Conservation (phyloP, 2,329 filamentous ascomycete species). For the Xylariaceae sp. region DNA sequence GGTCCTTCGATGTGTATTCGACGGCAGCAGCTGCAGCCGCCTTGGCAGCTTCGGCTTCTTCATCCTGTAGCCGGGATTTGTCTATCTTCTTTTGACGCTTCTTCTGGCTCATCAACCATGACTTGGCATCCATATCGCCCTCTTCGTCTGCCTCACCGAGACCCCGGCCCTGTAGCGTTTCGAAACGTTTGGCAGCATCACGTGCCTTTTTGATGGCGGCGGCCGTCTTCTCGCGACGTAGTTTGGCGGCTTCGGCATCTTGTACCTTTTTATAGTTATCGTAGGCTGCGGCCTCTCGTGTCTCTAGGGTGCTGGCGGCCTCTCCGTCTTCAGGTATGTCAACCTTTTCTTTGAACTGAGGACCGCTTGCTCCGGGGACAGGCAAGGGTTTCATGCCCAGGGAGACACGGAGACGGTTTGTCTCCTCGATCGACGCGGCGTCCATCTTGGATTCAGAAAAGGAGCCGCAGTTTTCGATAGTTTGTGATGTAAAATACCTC, state of each 20-base stretch:
- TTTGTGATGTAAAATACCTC: not conserved
- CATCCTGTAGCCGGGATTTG: slow-evolving; percentile 64
- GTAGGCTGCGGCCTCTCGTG: slow-evolving; percentile 64
- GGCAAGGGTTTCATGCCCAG: slow-evolving; percentile 88
- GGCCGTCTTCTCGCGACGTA: slow-evolving; percentile 71
- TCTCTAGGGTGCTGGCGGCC: slow-evolving; percentile 75
- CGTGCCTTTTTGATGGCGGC: slow-evolving; percentile 81
- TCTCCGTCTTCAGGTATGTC: slow-evolving; percentile 46
- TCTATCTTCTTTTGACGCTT: slow-evolving; percentile 91
- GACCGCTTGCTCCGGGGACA: slow-evolving; percentile 60
- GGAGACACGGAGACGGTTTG: slow-evolving; percentile 83
- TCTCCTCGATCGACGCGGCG: slow-evolving; percentile 79
- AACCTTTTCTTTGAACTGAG: slow-evolving; percentile 36
- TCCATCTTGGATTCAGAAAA: slow-evolving; percentile 43
- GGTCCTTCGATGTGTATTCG: slow-evolving; percentile 76
- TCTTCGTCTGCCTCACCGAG: slow-evolving; percentile 69
- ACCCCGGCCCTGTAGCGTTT: slow-evolving; percentile 74
- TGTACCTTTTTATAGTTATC: slow-evolving; percentile 64
- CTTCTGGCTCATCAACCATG: slow-evolving; percentile 85
- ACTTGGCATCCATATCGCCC: slow-evolving; percentile 67
- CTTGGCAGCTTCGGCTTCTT: slow-evolving; percentile 74
- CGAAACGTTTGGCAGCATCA: slow-evolving; percentile 72
- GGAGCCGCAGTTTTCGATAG: not conserved
- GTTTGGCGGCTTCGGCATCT: slow-evolving; percentile 71
- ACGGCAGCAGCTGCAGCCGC: slow-evolving; percentile 55